Evolutionary conservation across 345 rosid genomes (phyloP).

Genomic region (Eucalyptus curtisii): DNA sequence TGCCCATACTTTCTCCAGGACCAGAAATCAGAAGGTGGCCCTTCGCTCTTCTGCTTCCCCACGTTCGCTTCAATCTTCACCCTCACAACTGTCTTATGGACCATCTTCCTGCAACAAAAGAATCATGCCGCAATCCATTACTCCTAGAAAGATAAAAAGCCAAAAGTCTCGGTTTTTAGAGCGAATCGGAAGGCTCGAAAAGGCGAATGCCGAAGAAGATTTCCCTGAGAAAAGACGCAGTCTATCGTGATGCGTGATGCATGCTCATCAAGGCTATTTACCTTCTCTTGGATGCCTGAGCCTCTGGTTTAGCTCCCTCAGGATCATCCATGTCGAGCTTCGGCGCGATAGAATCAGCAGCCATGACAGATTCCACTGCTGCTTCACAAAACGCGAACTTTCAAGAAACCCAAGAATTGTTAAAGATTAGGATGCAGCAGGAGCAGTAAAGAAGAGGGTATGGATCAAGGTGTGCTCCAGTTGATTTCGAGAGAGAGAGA

Average conservation of each 20-base stretch:
- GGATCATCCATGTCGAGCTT: conserved; percentile 15
- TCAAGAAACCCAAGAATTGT: background rate
- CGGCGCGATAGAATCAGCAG: conserved; percentile 9
- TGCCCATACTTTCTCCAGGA: conserved; percentile 79
- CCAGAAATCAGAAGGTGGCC: conserved; percentile 63
- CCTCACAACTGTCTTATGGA: conserved; percentile 43
- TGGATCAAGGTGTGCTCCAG: background rate
- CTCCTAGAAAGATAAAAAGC: background rate
- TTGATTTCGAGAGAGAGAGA: background rate
- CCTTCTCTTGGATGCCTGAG: conserved; percentile 46
- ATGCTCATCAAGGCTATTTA: background rate
- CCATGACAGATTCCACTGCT: conserved; percentile 8
- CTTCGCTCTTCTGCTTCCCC: conserved; percentile 48
- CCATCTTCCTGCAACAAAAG: conserved; percentile 26
- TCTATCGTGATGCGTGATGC: background rate
- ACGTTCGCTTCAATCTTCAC: conserved; percentile 34
- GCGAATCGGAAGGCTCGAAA: background rate
- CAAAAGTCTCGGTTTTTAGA: background rate
- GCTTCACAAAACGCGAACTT: background rate
- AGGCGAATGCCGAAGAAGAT: background rate
- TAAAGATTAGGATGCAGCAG: background rate
- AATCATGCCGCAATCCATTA: background rate
- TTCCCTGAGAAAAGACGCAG: background rate
- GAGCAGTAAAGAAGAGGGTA: background rate
- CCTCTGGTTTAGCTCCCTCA: conserved; percentile 12